Conservation (phyloP, 345 rosid species). For the Syzygium grande region DNA sequence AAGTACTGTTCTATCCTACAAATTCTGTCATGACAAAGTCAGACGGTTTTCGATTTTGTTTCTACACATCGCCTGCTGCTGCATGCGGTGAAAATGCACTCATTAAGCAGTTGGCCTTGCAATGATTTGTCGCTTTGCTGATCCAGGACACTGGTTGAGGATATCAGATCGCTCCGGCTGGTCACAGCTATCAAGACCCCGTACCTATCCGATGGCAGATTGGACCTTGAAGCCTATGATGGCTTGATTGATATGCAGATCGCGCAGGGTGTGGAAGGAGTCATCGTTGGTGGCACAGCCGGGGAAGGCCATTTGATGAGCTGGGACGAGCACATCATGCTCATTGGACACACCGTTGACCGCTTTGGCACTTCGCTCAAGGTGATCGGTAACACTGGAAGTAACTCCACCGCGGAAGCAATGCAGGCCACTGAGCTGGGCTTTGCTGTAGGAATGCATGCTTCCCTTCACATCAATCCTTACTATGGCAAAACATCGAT, state of each 20-base stretch:
- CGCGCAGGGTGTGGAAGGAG: constrained; percentile 57
- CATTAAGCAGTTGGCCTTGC: not conserved
- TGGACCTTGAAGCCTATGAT: constrained; percentile 88
- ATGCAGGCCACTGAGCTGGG: constrained; percentile 89
- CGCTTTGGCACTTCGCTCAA: constrained; percentile 69
- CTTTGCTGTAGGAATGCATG: constrained; percentile 93
- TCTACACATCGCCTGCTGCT: not conserved
- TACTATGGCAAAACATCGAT: constrained; percentile 86
- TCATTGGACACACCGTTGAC: constrained; percentile 78
- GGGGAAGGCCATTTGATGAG: constrained; percentile 96
- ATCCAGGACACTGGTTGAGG: constrained; percentile 66
- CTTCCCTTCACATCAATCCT: constrained; percentile 91
- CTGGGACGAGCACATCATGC: constrained; percentile 96
- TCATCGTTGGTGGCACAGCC: constrained; percentile 86
- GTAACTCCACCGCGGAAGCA: constrained; percentile 89
- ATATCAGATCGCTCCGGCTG: constrained; percentile 57
- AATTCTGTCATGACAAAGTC: not conserved
- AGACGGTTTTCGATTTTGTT: not conserved
- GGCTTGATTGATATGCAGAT: constrained; percentile 67
- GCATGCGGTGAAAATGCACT: not conserved
- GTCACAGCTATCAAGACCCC: constrained; percentile 95
- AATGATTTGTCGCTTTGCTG: not conserved
- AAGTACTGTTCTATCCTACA: not conserved
- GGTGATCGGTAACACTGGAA: constrained; percentile 83
- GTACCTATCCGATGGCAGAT: constrained; percentile 86